A percentile compares a stretch with the other conserved stretches of the same genome.
Evolutionary conservation across 2,329 filamentous ascomycete genomes (phyloP).

Genomic region (Lachnellula suecica): DNA sequence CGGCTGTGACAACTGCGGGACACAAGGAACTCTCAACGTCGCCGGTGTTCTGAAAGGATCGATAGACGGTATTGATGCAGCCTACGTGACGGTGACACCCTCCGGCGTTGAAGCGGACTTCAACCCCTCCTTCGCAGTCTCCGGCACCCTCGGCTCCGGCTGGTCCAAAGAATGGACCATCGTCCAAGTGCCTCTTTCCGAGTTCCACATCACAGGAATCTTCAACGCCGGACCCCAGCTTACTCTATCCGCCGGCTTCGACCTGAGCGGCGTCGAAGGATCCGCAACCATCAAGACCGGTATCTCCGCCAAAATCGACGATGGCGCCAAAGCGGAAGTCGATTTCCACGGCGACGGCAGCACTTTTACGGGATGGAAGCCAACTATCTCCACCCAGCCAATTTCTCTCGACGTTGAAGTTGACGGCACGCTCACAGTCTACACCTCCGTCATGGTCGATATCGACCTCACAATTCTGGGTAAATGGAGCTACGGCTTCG

Average conservation of each 20-base stretch:
- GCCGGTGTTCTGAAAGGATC: too few relatives aligned
- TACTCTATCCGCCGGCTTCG: slow-evolving; percentile 5
- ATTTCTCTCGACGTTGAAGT: slow-evolving; percentile 1
- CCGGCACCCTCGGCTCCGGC: neutral
- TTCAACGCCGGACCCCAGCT: slow-evolving; percentile 5
- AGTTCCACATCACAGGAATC: neutral
- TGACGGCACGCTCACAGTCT: slow-evolving; percentile 1
- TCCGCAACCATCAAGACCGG: slow-evolving; percentile 1
- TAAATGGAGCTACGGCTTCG: slow-evolving; percentile 1
- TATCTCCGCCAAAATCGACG: neutral
- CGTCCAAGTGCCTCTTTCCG: neutral
- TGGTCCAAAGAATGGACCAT: neutral
- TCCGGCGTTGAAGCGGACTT: slow-evolving; percentile 2
- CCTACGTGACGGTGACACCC: neutral
- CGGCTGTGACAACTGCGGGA: slow-evolving; percentile 6
- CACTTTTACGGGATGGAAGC: slow-evolving; percentile 6
- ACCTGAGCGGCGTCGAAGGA: slow-evolving; percentile 1
- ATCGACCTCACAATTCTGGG: slow-evolving; percentile 2
- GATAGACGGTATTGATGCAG: too few relatives aligned
- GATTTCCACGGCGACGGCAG: neutral
- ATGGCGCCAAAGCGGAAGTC: neutral
- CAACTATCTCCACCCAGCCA: neutral
- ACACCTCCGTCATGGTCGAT: neutral
- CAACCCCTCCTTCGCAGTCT: slow-evolving; percentile 1
- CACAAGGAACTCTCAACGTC: slow-evolving; percentile 1